Evolutionary conservation across 495 filamentous ascomycete genomes (phyloP).

Genomic region (Annulohypoxylon bovei): DNA sequence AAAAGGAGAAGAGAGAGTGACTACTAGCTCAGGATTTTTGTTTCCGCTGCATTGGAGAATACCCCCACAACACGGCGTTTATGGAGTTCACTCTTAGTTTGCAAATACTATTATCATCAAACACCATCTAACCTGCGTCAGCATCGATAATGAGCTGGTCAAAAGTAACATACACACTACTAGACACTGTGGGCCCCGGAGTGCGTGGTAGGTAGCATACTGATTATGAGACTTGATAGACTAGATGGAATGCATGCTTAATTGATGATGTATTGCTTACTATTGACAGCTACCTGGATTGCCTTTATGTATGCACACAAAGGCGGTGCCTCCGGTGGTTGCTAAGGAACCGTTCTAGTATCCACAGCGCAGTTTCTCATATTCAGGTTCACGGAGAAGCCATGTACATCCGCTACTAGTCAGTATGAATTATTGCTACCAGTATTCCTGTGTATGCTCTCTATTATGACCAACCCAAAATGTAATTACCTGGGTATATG

Average conservation of each 20-base stretch:
- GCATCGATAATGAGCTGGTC: neutral
- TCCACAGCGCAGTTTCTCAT: neutral
- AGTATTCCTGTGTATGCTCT: neutral
- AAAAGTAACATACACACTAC: too few relatives aligned
- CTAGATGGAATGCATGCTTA: too few relatives aligned
- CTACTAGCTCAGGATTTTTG: neutral
- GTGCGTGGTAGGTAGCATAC: too few relatives aligned
- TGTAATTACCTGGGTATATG: neutral
- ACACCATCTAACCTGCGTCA: neutral
- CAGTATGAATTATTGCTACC: neutral
- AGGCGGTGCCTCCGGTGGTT: too few relatives aligned
- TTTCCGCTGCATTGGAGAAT: neutral
- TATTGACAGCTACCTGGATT: too few relatives aligned
- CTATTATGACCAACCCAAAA: neutral
- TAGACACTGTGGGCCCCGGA: too few relatives aligned
- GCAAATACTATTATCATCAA: neutral
- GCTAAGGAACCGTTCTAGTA: too few relatives aligned
- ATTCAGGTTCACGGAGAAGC: too few relatives aligned
- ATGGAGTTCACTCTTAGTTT: neutral
- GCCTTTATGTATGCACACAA: too few relatives aligned
- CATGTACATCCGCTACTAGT: too few relatives aligned
- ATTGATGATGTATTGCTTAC: too few relatives aligned
- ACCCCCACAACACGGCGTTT: conserved; percentile 15
- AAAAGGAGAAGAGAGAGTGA: neutral
- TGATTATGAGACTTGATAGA: too few relatives aligned